A percentile compares a stretch with the other conserved stretches of the same genome.
Evolutionary conservation across 2,329 filamentous ascomycete genomes (phyloP).

Genomic region (Ascochyta lentis): DNA sequence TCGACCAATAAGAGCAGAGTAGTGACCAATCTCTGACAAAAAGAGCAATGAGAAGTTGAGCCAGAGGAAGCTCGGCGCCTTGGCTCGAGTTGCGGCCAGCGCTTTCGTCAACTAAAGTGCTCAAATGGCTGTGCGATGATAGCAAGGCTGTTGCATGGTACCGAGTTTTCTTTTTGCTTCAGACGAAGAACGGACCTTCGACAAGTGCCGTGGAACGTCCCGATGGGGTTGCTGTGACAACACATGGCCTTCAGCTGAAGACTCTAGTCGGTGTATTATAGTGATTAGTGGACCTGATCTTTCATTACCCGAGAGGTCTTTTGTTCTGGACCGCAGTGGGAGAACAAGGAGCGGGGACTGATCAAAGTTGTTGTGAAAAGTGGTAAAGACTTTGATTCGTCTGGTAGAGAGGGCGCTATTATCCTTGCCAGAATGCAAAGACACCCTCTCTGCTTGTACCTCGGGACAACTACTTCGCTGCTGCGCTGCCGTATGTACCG

Average conservation of each 20-base stretch:
- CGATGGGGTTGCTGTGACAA: slow-evolving; percentile 5
- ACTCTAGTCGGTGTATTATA: not conserved
- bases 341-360: not conserved
- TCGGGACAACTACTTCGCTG: slow-evolving; percentile 25
- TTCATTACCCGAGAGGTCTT: not conserved
- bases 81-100: not conserved
- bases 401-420: not conserved
- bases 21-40: not conserved
- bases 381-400: slow-evolving; percentile 12
- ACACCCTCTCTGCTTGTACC: slow-evolving; percentile 21
- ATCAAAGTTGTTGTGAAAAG: not conserved
- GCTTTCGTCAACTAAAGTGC: not conserved
- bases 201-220: not conserved
- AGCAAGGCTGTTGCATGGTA: slow-evolving; percentile 6
- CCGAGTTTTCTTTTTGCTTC: slow-evolving; percentile 5
- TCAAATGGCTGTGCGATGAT: not conserved
- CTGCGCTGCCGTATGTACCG: slow-evolving; percentile 24
- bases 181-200: not conserved
- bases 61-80: slow-evolving; percentile 7
- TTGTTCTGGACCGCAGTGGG: not conserved
- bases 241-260: not conserved
- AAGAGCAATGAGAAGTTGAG: not conserved
- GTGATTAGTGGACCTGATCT: not conserved
- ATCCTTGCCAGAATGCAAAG: slow-evolving; percentile 12
- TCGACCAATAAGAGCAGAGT: not conserved